Evolutionary conservation across 225 moss, liverwort and hornwort species (phyloP).

Genomic region (Marchantia polymorpha): DNA sequence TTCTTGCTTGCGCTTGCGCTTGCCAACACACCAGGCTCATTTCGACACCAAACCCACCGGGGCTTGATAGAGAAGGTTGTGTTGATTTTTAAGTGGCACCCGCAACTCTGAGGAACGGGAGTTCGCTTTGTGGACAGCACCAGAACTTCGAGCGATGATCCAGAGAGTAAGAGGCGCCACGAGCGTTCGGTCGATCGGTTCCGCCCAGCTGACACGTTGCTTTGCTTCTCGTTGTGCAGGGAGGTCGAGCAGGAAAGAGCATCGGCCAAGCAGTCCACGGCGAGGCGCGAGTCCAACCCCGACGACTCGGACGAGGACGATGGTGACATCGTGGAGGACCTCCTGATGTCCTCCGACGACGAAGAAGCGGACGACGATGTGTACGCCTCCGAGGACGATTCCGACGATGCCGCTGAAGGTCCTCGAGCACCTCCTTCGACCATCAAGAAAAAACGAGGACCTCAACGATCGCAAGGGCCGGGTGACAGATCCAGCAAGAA

Average conservation of each 20-base stretch:
- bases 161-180: no score
- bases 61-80: no score
- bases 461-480: neutral
- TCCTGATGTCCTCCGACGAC: conserved; percentile 69
- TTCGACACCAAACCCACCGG: no score
- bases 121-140: no score
- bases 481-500: neutral
- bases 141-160: no score
- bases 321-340: conserved; percentile 69
- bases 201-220: no score
- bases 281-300: conserved; percentile 11
- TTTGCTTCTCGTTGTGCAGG: conserved; percentile 25
- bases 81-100: no score
- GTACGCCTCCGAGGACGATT: conserved; percentile 35
- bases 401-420: neutral
- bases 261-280: conserved; percentile 21
- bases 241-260: conserved; percentile 39
- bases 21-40: no score
- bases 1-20: no score
- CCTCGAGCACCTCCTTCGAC: neutral
- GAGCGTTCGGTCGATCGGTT: no score
- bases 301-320: conserved; percentile 45
- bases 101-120: no score
- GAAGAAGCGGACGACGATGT: conserved; percentile 55
- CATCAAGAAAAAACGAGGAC: conserved; percentile 14